Evolutionary conservation across 163 green algal species (phyloP), one percentile per base, ranked within the genome.

Genomic region (Prototheca wickerhamii): DNA sequence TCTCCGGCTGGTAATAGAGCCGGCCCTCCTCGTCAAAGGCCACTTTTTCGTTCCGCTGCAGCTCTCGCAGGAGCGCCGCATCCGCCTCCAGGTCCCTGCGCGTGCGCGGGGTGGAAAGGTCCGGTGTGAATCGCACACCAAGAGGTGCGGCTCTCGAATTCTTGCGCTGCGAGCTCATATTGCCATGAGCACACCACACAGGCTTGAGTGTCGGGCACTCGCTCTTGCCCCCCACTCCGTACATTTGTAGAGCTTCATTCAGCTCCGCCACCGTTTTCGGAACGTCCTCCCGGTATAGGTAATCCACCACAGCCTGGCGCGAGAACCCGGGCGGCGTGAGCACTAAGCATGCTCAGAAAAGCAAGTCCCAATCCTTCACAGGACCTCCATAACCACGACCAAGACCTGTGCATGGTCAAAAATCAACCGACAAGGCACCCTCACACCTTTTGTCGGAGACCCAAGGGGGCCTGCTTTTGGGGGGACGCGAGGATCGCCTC

Each of bases 241-340:
- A 44, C 37, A 15, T 44, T 10, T 44, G 6, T 18, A 54, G 18
- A 12, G 46, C 46, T 28, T 12, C 46, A 18, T 54, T 54, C 20
- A 54, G 5, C 18, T 54, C 15, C 6, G 1, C 18, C 18, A 54
- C 18, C 26, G 46, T 54, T 12, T 18, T 12, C 37, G 61, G 61
- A 2, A 43, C 43, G 3, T 25, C 62, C 18, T 34, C 20, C 3
- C 31, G n/a, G 2, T 61, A 49, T 17, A 74, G 46, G n/a, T 63
- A 74, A 43, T 74, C 68, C 4, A 74, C 55, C 32, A 74, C 58
- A 54, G 46, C 46, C 37, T 44, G 37, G 10, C 10, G 15, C 15
- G 37, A 21, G 37, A 15, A 44, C 37, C 10, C 10, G 37, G 37
- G 10, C 15, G 15, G 37, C 10, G 37, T 10, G 10, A 15, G 10